Base-by-base conservation (phyloP, 2,329 filamentous ascomycete genomes). In the Sporothrix dimorphospora region DNA sequence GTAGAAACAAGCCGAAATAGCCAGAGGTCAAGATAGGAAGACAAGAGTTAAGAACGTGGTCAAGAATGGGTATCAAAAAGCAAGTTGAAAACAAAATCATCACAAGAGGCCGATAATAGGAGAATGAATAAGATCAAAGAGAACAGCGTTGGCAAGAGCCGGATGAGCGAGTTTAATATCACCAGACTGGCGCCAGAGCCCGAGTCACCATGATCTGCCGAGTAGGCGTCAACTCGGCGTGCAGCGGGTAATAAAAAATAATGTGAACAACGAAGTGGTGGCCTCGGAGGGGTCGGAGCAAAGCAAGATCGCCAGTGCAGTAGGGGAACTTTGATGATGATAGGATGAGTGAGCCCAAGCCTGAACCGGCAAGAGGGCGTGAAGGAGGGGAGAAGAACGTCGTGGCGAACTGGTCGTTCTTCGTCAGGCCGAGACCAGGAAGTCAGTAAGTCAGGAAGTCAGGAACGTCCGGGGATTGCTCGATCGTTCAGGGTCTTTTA, bases 261-360 rank as follows among this genome's bases (percentile, higher is more conserved):
- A 49, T 7, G n/a, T 12, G 40, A 7, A 24, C 5, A 21, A 19
- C 16, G 34, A 61, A 63, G 57, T 19, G 34, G 19, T 11, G 6
- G 30, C 57, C 27, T 66, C 61, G 61, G 42, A 66, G 61, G 40
- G 61, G 38, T 66, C 61, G 42, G 61, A 34, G 42, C 61, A 47
- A 30, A 47, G 24, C 42, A 42, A n/a, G 61, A 66, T 66, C 42
- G 42, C 14, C 61, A 34, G 61, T 66, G 61, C 61, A 61, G 34
- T 24, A 63, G 27, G 53, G 11, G 27, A 14, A 59, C n/a, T n/a
- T n/a, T n/a, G n/a, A n/a, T n/a, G 27, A 59, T 30, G 27, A 59
- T n/a, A n/a, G 55, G 27, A 38, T 63, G 59, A 42, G 38, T 45
- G 59, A 45, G 38, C 59, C n/a, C 38, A 11, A 27, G 59, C n/a